phyloP scores from a whole-genome alignment of 108 stramenopile species.

The Conticribra weissflogii region DNA sequence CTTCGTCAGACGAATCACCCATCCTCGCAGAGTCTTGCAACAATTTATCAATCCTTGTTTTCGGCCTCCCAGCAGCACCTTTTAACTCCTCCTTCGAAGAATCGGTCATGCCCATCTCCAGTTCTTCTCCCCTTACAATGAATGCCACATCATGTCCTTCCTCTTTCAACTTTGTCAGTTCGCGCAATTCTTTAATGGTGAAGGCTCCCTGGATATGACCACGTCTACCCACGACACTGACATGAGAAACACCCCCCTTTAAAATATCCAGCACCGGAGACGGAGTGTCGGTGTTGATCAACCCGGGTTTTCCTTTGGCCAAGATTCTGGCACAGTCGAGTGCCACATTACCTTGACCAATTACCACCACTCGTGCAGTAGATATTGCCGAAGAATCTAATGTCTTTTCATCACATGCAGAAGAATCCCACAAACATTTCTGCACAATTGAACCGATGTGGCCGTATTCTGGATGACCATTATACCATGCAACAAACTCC shows the following conservation, averaged over 20 bases:
- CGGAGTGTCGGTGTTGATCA: constrained; percentile 88
- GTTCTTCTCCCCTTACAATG: constrained; percentile 74
- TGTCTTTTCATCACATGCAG: constrained; percentile 20
- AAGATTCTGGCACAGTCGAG: constrained; percentile 95
- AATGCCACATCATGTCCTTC: constrained; percentile 61
- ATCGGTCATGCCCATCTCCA: constrained; percentile 80
- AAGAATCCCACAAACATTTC: constrained; percentile 48
- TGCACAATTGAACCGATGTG: constrained; percentile 52
- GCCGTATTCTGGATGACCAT: constrained; percentile 80
- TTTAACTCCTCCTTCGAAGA: constrained; percentile 74
- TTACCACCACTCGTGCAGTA: constrained; percentile 70
- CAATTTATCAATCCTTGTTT: constrained; percentile 72
- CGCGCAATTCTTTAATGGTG: constrained; percentile 97
- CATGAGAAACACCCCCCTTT: constrained; percentile 38
- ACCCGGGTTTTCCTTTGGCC: constrained; percentile 75
- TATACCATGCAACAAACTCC: constrained; percentile 97
- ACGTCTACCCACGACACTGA: constrained; percentile 92
- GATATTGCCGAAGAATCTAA: constrained; percentile 9
- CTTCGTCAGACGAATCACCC: background rate
- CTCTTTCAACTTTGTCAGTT: constrained; percentile 83
- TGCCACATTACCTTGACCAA: constrained; percentile 98
- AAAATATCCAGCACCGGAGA: constrained; percentile 76
- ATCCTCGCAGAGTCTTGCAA: constrained; percentile 51
- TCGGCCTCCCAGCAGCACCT: constrained; percentile 55
- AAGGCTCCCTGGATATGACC: constrained; percentile 98